phyloP scores from a whole-genome alignment of 2,329 filamentous ascomycete species.

The Pseudopyrenochaeta lycopersici region DNA sequence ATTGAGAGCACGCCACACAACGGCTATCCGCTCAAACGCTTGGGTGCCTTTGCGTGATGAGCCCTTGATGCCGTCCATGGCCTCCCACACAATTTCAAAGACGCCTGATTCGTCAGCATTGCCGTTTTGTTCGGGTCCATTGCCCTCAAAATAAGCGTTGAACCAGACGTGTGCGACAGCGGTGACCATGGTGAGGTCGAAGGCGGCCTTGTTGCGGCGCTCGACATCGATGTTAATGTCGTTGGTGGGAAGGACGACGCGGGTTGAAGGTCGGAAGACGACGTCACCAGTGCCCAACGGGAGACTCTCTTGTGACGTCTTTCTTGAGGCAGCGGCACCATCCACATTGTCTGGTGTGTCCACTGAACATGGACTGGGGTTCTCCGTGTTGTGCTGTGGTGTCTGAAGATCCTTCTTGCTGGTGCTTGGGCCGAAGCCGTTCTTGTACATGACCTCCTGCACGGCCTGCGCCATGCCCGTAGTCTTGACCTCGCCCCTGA shows the following conservation, averaged over 20 bases:
- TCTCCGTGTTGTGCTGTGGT: slow-evolving; percentile 24
- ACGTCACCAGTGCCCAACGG: slow-evolving; percentile 72
- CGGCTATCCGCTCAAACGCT: slow-evolving; percentile 81
- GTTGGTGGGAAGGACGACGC: slow-evolving; percentile 77
- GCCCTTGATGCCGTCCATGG: slow-evolving; percentile 95
- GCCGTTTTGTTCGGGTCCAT: slow-evolving; percentile 73
- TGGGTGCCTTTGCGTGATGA: slow-evolving; percentile 81
- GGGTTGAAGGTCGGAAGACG: slow-evolving; percentile 76
- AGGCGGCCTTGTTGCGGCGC: slow-evolving; percentile 79
- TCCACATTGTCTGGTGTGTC: slow-evolving; percentile 26
- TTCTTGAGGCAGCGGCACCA: slow-evolving; percentile 21
- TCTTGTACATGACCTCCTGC: slow-evolving; percentile 54
- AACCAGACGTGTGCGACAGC: slow-evolving; percentile 97
- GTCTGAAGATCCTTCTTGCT: slow-evolving; percentile 31
- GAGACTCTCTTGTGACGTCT: slow-evolving; percentile 37
- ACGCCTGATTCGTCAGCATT: slow-evolving; percentile 73
- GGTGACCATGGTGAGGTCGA: slow-evolving; percentile 86
- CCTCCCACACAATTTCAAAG: slow-evolving; percentile 76
- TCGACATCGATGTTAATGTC: slow-evolving; percentile 93
- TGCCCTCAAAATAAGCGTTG: slow-evolving; percentile 91
- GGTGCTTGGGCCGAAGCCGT: slow-evolving; percentile 37
- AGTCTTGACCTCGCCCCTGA: slow-evolving; percentile 63
- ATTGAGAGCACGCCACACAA: slow-evolving; percentile 76
- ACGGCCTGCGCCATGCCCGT: slow-evolving; percentile 56
- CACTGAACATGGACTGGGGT: slow-evolving; percentile 25